phyloP scores from a whole-genome alignment of 2,329 filamentous ascomycete species.

The Amylocarpus encephaloides region DNA sequence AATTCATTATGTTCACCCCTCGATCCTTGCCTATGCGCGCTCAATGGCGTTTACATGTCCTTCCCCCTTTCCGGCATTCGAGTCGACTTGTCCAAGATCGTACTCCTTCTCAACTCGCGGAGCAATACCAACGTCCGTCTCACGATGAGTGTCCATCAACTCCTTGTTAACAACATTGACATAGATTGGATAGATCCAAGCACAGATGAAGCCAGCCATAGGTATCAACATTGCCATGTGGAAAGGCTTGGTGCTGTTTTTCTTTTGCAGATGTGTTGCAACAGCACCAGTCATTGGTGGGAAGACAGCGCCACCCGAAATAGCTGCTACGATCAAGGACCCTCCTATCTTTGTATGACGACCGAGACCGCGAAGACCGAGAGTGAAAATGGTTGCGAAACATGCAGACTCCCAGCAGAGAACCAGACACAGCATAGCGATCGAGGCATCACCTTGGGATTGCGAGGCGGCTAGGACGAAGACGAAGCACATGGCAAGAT shows the following conservation, averaged over 20 bases:
- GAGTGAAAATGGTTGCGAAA: slow-evolving; percentile 76
- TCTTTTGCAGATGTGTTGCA: slow-evolving; percentile 12
- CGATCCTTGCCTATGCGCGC: background rate
- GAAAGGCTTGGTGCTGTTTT: slow-evolving; percentile 10
- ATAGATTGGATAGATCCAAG: slow-evolving; percentile 32
- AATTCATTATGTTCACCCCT: background rate
- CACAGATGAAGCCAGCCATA: slow-evolving; percentile 30
- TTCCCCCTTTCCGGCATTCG: background rate
- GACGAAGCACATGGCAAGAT: slow-evolving; percentile 57
- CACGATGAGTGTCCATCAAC: slow-evolving; percentile 27
- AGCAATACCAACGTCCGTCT: slow-evolving; percentile 12
- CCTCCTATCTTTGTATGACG: slow-evolving; percentile 73
- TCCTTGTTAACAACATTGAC: slow-evolving; percentile 29
- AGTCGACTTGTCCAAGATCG: slow-evolving; percentile 6
- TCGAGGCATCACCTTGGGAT: slow-evolving; percentile 39
- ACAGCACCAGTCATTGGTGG: slow-evolving; percentile 64
- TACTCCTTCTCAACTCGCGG: slow-evolving; percentile 9
- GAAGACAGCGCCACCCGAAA: slow-evolving; percentile 67
- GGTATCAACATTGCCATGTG: slow-evolving; percentile 31
- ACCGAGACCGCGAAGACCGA: slow-evolving; percentile 69
- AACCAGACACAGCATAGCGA: slow-evolving; percentile 60
- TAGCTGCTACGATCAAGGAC: slow-evolving; percentile 63
- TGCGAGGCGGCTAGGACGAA: slow-evolving; percentile 42
- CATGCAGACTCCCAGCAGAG: slow-evolving; percentile 75
- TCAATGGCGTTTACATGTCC: background rate